These are phyloP conservation scores for Glycyrrhiza uralensis DNA, from an alignment of 306 rosid genomes.

Conservation along the genomic window DNA sequence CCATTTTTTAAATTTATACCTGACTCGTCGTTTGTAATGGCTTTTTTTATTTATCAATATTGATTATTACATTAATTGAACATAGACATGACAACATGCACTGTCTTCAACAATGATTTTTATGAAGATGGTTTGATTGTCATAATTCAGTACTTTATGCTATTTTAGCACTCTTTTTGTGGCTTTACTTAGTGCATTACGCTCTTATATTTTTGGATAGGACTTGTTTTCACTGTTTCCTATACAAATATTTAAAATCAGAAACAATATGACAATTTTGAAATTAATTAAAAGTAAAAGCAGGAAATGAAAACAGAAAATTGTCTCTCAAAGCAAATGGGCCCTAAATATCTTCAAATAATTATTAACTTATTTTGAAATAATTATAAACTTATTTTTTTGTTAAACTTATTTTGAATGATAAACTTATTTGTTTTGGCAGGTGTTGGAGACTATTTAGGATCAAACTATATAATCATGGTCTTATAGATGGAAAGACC, in stretches of 20 bases:
- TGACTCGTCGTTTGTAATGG: not conserved
- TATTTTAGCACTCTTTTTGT: not conserved
- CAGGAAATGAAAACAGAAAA: too few relatives aligned
- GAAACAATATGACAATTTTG: too few relatives aligned
- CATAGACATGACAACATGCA: not conserved
- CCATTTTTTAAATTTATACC: not conserved
- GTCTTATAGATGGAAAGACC: conserved; percentile 57
- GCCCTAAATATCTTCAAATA: conserved; percentile 1
- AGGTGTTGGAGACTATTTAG: conserved; percentile 73
- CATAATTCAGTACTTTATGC: not conserved
- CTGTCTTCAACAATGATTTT: not conserved
- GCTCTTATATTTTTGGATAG: not conserved
- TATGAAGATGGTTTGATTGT: not conserved
- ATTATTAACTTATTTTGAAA: not conserved
- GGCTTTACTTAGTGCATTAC: not conserved
- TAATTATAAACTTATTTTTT: too few relatives aligned
- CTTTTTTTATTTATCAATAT: not conserved
- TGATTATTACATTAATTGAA: not conserved
- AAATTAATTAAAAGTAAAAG: too few relatives aligned
- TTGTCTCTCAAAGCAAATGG: too few relatives aligned
- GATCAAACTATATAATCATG: conserved; percentile 70
- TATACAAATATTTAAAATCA: too few relatives aligned
- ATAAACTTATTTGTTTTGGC: conserved; percentile 26
- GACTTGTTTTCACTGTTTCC: too few relatives aligned
- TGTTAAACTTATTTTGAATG: too few relatives aligned